These are phyloP conservation scores for Kwoniella shandongensis DNA, from an alignment of 768 basidiomycete species.

Conservation along the genomic window DNA sequence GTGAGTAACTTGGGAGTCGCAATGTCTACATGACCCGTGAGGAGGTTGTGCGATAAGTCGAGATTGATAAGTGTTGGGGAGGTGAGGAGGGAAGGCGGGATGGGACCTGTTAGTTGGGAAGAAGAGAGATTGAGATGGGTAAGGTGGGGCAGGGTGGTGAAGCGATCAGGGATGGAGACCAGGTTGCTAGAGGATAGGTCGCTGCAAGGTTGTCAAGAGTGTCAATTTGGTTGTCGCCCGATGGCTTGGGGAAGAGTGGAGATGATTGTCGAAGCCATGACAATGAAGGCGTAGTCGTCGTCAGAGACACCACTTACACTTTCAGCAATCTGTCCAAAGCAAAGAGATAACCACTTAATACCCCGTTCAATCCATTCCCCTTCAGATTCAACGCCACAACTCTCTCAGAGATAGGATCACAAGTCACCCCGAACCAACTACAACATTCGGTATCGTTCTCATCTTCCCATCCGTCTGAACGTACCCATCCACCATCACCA, in stretches of 20 bases:
- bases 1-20: background rate
- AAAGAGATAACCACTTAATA: slow-evolving; percentile 14
- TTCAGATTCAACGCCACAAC: slow-evolving; percentile 18
- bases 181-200: slow-evolving; percentile 29
- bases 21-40: slow-evolving; percentile 12
- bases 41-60: slow-evolving; percentile 25
- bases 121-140: slow-evolving; percentile 20
- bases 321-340: slow-evolving; percentile 15
- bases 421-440: slow-evolving; percentile 29
- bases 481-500: slow-evolving; percentile 1
- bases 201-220: slow-evolving; percentile 1
- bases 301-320: slow-evolving; percentile 27
- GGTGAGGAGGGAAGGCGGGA: slow-evolving; percentile 19
- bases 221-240: no score
- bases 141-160: slow-evolving; percentile 13
- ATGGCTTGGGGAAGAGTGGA: no score
- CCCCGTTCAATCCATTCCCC: slow-evolving; percentile 23
- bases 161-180: slow-evolving; percentile 19
- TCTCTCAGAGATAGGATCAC: slow-evolving; percentile 11
- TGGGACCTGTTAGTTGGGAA: slow-evolving; percentile 6
- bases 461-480: slow-evolving; percentile 16
- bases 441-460: slow-evolving; percentile 21
- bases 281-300: no score
- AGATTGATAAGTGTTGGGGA: slow-evolving; percentile 14
- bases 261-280: no score